Evolutionary conservation across 225 moss, liverwort and hornwort genomes (phyloP).

Genomic region (Sphagnum tenellum): DNA sequence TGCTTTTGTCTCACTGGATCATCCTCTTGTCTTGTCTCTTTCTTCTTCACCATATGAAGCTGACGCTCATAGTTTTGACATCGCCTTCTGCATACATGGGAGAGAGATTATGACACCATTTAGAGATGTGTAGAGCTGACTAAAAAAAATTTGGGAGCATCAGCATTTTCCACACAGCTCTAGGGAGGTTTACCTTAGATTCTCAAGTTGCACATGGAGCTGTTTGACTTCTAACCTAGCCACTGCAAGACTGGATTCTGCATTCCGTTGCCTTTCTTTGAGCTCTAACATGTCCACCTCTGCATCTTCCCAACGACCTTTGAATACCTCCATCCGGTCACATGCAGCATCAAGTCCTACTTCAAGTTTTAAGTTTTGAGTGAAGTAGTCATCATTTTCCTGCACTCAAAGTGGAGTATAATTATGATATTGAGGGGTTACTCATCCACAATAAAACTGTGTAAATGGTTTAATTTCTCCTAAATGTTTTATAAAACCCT

Average conservation of each 20-base stretch:
- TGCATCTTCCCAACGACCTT: conserved; percentile 37
- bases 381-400: conserved; percentile 37
- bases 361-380: conserved; percentile 53
- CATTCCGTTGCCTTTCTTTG: conserved; percentile 3
- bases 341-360: conserved; percentile 30
- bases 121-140: background rate
- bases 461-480: conserved; percentile 3
- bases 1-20: conserved; percentile 30
- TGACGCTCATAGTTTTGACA: conserved; percentile 63
- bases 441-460: background rate
- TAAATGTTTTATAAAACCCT: background rate
- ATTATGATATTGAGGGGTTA: background rate
- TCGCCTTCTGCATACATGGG: conserved; percentile 34
- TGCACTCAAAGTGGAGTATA: conserved; percentile 8
- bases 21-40: conserved; percentile 32
- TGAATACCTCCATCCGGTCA: conserved; percentile 36
- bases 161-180: background rate
- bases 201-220: conserved; percentile 48
- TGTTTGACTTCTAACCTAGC: conserved; percentile 45
- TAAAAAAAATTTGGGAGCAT: background rate
- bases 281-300: conserved; percentile 27
- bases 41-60: conserved; percentile 37
- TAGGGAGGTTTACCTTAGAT: conserved; percentile 26
- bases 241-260: conserved; percentile 1
- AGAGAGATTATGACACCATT: background rate